These are phyloP conservation scores for Haplosporangium sp. DNA, from an alignment of 371 early-diverging fungal genomes.

Conservation along the genomic window DNA sequence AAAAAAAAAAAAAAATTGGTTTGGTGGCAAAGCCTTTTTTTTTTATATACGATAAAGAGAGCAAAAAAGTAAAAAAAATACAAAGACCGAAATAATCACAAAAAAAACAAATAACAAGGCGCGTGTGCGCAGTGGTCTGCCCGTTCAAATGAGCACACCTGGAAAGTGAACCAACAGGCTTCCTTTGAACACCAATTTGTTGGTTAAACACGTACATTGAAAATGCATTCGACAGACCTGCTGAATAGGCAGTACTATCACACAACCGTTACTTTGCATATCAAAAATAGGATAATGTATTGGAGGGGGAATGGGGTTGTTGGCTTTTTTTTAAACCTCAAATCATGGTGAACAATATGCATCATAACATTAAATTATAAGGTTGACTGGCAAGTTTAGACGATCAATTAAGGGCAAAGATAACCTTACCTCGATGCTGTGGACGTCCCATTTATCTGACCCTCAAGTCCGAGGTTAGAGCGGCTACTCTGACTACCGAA, in stretches of 20 bases:
- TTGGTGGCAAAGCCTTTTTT: too few relatives aligned
- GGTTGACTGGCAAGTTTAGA: background rate
- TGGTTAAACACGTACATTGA: background rate
- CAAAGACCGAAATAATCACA: too few relatives aligned
- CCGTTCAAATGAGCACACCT: background rate
- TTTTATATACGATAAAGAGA: too few relatives aligned
- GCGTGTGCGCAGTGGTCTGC: background rate
- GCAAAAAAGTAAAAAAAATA: too few relatives aligned
- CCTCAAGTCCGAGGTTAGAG: conserved; percentile 18
- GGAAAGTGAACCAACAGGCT: background rate
- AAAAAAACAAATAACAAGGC: background rate
- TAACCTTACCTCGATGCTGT: conserved; percentile 28
- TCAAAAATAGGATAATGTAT: too few relatives aligned
- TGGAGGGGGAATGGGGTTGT: too few relatives aligned
- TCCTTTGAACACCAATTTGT: background rate
- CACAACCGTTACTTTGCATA: too few relatives aligned
- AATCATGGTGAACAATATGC: background rate
- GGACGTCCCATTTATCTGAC: conserved; percentile 9
- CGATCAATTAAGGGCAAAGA: conserved; percentile 1
- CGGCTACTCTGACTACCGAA: conserved; percentile 14
- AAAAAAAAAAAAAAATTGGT: too few relatives aligned
- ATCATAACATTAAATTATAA: background rate
- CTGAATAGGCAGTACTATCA: background rate
- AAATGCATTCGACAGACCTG: background rate
- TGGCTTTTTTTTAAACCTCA: background rate